A percentile compares a stretch with the other conserved stretches of the same genome.
These are phyloP conservation scores for Sutorius eximius DNA, from an alignment of 1,284 basidiomycete genomes.

Conservation along the genomic window DNA sequence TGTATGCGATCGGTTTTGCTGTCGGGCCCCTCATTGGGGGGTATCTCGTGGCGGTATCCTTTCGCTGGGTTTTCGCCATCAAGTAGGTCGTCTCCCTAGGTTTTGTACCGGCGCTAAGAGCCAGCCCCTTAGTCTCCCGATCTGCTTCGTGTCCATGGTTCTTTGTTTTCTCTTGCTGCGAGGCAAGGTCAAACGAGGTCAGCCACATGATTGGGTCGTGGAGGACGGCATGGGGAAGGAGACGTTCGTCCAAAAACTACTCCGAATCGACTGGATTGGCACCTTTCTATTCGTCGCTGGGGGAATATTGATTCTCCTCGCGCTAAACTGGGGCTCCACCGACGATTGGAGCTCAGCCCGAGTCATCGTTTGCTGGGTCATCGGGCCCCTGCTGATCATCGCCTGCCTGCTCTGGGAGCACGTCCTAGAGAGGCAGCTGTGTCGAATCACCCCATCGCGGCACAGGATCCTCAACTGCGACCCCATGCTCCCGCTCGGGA, in stretches of 20 bases:
- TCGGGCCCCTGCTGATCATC: neutral
- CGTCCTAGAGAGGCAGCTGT: neutral
- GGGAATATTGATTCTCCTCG: neutral
- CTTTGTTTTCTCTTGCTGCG: neutral
- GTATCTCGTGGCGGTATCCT: neutral
- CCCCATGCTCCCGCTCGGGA: neutral
- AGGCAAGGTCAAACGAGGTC: neutral
- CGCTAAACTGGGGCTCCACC: neutral
- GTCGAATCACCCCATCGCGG: neutral
- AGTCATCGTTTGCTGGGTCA: neutral
- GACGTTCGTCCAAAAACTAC: neutral
- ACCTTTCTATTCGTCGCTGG: neutral
- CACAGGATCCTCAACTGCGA: neutral
- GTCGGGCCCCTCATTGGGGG: too few species aligned
- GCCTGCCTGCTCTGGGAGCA: neutral
- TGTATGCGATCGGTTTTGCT: neutral
- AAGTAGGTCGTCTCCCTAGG: too few species aligned
- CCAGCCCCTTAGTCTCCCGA: neutral
- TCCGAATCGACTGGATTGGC: neutral
- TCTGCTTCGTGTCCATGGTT: constrained; percentile 20
- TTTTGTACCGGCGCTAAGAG: neutral
- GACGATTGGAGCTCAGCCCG: neutral
- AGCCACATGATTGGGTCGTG: neutral
- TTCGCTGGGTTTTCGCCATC: neutral
- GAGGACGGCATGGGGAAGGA: neutral